Evolutionary conservation across 345 rosid species (phyloP), one percentile per base, ranked within the genome.

Genomic region (Raphanus raphanistrum): DNA sequence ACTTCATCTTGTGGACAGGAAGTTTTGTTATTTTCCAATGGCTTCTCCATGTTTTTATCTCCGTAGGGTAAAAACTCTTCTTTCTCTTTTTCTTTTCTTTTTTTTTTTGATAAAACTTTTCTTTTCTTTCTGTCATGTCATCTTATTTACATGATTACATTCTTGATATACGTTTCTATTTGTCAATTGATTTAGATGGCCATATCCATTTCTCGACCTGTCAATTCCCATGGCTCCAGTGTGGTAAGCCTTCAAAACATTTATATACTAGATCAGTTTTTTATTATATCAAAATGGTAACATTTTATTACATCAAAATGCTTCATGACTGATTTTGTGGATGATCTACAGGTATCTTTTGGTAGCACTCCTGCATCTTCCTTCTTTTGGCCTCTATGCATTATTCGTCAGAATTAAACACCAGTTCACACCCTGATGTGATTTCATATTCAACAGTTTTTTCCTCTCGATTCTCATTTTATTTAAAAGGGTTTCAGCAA

Each of bases 131-230:
- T n/a, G 45, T 38, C 45, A 38, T 38, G 11, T 38, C 11, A 38
- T 38, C 45, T 38, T 35, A 29, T 29, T 3, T 29, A 29, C 32
- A 29, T 29, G 32, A 29, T 29, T 29, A 29, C 32, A 29, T 29
- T n/a, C n/a, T 48, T 52, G 67, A 62, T 35, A 38, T 58, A 17
- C 68, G 1, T 57, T 80, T 60, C 16, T 75, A 4, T 69, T 55
- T 13, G 6, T 63, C 0, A 4, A 70, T 45, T 70, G 12, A 38
- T 41, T 29, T 81, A 92, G 90, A 86, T 92, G 94, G 97, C 94
- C 94, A 11, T 90, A 87, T 73, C 88, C 91, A 60, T 92, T 88
- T 79, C 89, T 92, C 15, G 86, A 88, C 71, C 77, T 87, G 54
- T 84, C 91, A 10, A 67, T 84, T 7, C 69, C 82, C 32, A 74